These are phyloP conservation scores for Lentinula raphanica DNA, from an alignment of 768 basidiomycete genomes.

Conservation along the genomic window DNA sequence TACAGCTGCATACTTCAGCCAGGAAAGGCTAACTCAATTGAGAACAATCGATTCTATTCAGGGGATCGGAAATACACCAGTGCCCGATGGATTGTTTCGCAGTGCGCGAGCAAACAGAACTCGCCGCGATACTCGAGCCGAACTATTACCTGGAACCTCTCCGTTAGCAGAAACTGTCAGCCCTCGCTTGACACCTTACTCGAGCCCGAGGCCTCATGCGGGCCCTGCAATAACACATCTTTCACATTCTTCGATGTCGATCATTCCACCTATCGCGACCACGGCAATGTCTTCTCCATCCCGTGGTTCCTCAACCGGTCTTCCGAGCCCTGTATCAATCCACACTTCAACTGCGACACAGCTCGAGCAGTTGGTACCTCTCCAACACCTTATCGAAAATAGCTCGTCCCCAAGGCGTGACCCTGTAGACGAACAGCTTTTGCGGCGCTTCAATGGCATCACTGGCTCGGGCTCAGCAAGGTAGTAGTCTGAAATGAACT, in stretches of 20 bases:
- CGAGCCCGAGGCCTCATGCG: constrained; percentile 9
- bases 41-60: constrained; percentile 67
- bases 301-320: constrained; percentile 32
- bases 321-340: constrained; percentile 25
- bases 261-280: constrained; percentile 20
- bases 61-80: constrained; percentile 56
- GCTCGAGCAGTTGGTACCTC: constrained; percentile 46
- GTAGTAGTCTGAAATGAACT: no score
- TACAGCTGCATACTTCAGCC: constrained; percentile 81
- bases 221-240: constrained; percentile 17
- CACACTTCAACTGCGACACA: constrained; percentile 18
- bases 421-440: constrained; percentile 58
- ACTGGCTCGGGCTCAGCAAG: not conserved
- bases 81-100: constrained; percentile 75
- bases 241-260: constrained; percentile 21
- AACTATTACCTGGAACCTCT: constrained; percentile 14
- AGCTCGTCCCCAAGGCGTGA: constrained; percentile 52
- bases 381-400: constrained; percentile 56
- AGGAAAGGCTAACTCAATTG: constrained; percentile 65
- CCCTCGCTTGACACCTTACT: not conserved
- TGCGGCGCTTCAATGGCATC: constrained; percentile 41
- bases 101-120: constrained; percentile 70
- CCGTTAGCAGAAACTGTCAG: not conserved
- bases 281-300: constrained; percentile 31
- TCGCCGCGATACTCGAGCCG: constrained; percentile 45